Base-by-base conservation (phyloP, 768 basidiomycete species). In the Suillus tomentosus region DNA sequence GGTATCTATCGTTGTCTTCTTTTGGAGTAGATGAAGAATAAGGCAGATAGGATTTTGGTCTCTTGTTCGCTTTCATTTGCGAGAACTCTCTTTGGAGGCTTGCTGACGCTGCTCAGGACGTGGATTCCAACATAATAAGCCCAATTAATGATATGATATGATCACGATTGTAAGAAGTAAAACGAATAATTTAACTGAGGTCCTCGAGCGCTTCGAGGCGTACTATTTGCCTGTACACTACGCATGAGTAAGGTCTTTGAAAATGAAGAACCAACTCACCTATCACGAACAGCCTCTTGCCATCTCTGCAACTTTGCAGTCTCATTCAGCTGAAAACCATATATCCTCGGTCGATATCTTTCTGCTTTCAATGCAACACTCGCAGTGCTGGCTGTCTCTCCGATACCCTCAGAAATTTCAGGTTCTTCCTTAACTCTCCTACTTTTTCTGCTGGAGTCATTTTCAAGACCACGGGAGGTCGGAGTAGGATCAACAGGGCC, bases 321-420 rank as follows among this genome's bases (percentile, higher is more conserved):
- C 80, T 99, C 97, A 71, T 98, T 86, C 42, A 99, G 80, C 77
- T 95, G 94, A 84, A 99, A 99, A 2, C 97, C 97, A 77, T 98
- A 99, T 60, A 99, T 96, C 72, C 89, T 88, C 39, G 96, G 96
- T 61, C 92, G 83, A 76, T 97, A 96, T 68, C 94, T 76, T 73
- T 99, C 97, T 34, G 94, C 93, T 78, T 96, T 96, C 63, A 92
- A 71, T 9, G 96, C 96, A 3, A 87, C 92, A 51, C 79, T 82
- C 13, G 94, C 88, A 3, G 95, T 97, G 71, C 88, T 94, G 51
- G 88, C 81, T 3, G 81, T 79, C 74, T 90, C 90, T 22, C 86
- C 88, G 4, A 87, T 82, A 19, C 83, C 84, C 57, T 86, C 85
- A 7, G 80, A 71, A 5, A 78, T 77, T 37, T 84, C 81, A 34